Evolutionary conservation across 768 basidiomycete species (phyloP).

Genomic region (Tricholoma sp.): DNA sequence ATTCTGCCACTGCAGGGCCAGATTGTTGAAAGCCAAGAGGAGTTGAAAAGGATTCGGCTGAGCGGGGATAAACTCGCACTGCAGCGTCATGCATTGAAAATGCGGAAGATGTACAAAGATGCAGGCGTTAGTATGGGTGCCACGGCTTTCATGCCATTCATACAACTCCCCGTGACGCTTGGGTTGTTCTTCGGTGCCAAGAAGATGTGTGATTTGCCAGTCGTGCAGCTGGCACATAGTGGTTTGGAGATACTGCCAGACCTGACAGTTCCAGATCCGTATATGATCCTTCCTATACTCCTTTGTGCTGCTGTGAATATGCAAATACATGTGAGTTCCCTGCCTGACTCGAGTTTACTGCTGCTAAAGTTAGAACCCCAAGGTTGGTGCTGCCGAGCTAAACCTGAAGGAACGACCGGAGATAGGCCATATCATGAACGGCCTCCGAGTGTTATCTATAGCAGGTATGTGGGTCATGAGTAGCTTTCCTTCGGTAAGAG

Average conservation of each 20-base stretch:
- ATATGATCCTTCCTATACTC: constrained; percentile 61
- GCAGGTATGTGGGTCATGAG: constrained; percentile 41
- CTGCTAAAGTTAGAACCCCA: constrained; percentile 4
- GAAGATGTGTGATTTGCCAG: constrained; percentile 61
- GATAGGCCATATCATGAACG: constrained; percentile 65
- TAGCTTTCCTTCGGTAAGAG: constrained; percentile 62
- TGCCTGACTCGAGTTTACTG: neutral
- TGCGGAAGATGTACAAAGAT: constrained; percentile 53
- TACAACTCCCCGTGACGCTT: constrained; percentile 74
- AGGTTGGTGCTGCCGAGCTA: constrained; percentile 49
- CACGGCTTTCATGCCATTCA: constrained; percentile 44
- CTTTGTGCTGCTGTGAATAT: constrained; percentile 56
- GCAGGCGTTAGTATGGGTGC: constrained; percentile 59
- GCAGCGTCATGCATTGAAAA: constrained; percentile 45
- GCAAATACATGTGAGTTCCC: constrained; percentile 56
- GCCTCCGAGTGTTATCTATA: constrained; percentile 54
- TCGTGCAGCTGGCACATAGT: constrained; percentile 71
- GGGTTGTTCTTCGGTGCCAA: constrained; percentile 81
- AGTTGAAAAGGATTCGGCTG: constrained; percentile 31
- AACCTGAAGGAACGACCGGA: constrained; percentile 46
- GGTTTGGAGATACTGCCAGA: constrained; percentile 73
- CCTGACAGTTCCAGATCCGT: constrained; percentile 74
- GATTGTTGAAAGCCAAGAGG: constrained; percentile 41
- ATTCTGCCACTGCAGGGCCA: constrained; percentile 56
- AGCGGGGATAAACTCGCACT: constrained; percentile 42